Evolutionary conservation across 1,284 basidiomycete species (phyloP), one percentile per base, ranked within the genome.

Genomic region (Ganoderma leucocontextum): DNA sequence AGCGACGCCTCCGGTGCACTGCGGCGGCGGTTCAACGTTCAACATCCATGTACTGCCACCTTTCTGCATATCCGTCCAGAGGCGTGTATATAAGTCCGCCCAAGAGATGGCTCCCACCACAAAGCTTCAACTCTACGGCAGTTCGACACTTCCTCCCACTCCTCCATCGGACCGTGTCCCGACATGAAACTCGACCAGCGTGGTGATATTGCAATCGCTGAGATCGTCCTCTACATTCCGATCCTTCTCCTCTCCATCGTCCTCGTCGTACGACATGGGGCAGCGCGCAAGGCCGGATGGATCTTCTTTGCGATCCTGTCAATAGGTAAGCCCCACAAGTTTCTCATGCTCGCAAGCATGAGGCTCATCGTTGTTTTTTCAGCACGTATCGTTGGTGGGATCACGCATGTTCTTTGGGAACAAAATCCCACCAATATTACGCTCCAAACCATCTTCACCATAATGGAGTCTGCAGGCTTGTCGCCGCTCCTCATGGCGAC

Each of bases 351-450:
- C 22, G 47, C 8, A 22, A 25, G 22, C 13, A 8, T 25, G 22
- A 13, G 10, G 4, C 59, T 60, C 44, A 62, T 41, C 9, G 10
- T n/a, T 19, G 15, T 19, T 36, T 12, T 2, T 36, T 44, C 33
- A 91, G 90, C 84, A 57, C 85, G 90, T 58, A 82, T 90, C 49
- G 78, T 87, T 4, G 86, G 85, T 13, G 88, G 86, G 25, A 84
- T 85, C 17, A 78, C 91, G 22, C 78, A 88, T 42, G 78, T 91
- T 55, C 85, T 87, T 17, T 86, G 82, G 52, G 84, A 89, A 74
- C 66, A 82, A 9, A 69, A 72, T 4, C 78, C 82, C 2, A 74
- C 75, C 42, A 83, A 84, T 59, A 75, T 70, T 55, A 82, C 82
- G 64, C 72, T 90, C 25, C 83, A 83, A 66, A 83, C 83, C 58